Percentiles rank a stretch among this genome's conserved stretches.
phyloP scores from a whole-genome alignment of 768 basidiomycete species.

The Fomitopsis pulvina region DNA sequence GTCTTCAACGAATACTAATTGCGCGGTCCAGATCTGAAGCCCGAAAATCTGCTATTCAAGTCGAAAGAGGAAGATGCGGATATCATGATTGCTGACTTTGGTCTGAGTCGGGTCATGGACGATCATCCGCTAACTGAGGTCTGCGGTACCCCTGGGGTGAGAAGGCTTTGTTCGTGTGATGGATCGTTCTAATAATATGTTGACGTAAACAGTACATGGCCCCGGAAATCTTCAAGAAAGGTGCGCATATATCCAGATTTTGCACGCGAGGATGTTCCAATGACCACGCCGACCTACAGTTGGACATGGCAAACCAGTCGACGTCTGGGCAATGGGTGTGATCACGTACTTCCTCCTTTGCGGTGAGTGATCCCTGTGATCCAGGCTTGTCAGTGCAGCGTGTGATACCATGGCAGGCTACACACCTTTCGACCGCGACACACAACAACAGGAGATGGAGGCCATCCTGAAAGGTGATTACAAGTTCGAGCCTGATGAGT shows the following conservation, averaged over 20 bases:
- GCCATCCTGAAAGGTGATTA: conserved; percentile 93
- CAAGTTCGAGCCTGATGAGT: conserved; percentile 83
- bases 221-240: conserved; percentile 92
- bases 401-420: conserved; percentile 46
- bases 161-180: too few species aligned
- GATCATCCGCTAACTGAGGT: conserved; percentile 89
- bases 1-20: background rate
- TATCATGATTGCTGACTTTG: conserved; percentile 97
- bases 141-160: conserved; percentile 86
- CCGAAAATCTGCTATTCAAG: conserved; percentile 95
- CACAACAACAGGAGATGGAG: conserved; percentile 84
- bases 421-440: conserved; percentile 95
- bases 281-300: conserved; percentile 31
- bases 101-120: conserved; percentile 84
- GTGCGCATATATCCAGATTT: conserved; percentile 33
- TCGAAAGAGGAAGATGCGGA: conserved; percentile 85
- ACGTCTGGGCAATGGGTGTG: conserved; percentile 97
- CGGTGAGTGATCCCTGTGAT: conserved; percentile 25
- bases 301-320: conserved; percentile 93
- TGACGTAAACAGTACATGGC: conserved; percentile 70
- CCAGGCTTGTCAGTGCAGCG: background rate
- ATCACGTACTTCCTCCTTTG: conserved; percentile 95
- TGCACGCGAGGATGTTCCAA: background rate
- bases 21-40: conserved; percentile 70
- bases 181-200: background rate